A percentile compares a stretch with the other conserved stretches of the same genome.
Conservation (phyloP, 2,329 filamentous ascomycete species). For the Neonectria punicea region DNA sequence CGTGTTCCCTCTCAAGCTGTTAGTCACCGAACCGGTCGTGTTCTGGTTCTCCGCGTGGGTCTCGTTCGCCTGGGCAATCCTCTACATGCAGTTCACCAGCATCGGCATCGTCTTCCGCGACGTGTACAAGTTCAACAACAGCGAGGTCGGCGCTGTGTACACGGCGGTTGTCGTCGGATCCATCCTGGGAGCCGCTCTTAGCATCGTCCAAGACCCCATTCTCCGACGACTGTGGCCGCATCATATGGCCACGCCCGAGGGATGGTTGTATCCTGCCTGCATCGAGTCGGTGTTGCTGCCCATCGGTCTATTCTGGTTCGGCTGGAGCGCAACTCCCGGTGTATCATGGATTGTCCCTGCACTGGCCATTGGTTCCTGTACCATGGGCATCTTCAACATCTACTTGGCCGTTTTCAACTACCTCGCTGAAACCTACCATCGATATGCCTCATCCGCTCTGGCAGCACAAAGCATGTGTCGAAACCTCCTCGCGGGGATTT, state of each 20-base stretch:
- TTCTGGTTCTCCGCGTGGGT: conserved; percentile 78
- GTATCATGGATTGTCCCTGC: conserved; percentile 73
- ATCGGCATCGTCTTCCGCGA: conserved; percentile 74
- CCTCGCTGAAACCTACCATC: conserved; percentile 73
- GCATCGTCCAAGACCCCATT: conserved; percentile 66
- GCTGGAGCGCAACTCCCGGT: conserved; percentile 64
- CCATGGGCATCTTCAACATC: conserved; percentile 75
- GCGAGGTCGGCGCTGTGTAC: conserved; percentile 72
- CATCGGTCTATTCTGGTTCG: conserved; percentile 76
- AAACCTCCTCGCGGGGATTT: conserved; percentile 71
- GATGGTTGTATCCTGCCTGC: conserved; percentile 71
- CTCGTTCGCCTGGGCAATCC: conserved; percentile 75
- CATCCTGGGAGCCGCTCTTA: conserved; percentile 63
- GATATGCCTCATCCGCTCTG: conserved; percentile 72
- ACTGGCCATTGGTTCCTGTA: conserved; percentile 69
- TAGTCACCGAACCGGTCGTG: conserved; percentile 68
- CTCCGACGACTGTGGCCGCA: conserved; percentile 59
- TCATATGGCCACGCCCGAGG: conserved; percentile 60
- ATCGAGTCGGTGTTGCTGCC: conserved; percentile 71
- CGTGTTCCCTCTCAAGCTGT: conserved; percentile 52
- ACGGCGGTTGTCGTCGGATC: conserved; percentile 52
- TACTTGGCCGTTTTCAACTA: conserved; percentile 78
- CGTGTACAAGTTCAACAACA: conserved; percentile 68
- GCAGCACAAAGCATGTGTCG: conserved; percentile 75
- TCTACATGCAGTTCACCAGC: conserved; percentile 68